A percentile compares a stretch with the other conserved stretches of the same genome.
Conservation (phyloP, 352 stramenopile genomes). For the Peronospora farinosa region DNA sequence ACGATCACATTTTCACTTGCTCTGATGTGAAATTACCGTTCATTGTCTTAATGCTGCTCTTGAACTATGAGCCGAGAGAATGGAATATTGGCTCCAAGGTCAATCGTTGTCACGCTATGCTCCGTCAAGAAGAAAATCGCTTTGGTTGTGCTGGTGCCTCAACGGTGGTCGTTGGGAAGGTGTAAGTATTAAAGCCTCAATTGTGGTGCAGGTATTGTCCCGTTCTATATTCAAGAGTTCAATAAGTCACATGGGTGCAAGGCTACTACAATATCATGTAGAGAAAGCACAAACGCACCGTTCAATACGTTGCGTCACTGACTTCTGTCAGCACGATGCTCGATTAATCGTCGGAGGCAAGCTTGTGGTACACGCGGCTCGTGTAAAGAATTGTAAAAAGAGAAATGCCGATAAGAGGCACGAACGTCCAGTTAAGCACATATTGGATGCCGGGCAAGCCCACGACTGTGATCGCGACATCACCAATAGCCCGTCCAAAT, state of each 20-base stretch:
- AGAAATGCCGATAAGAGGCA: constrained; percentile 51
- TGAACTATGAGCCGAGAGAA: not conserved
- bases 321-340: constrained; percentile 2
- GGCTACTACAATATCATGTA: not conserved
- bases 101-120: constrained; percentile 91
- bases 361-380: constrained; percentile 57
- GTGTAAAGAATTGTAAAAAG: constrained; percentile 66
- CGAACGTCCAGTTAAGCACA: constrained; percentile 81
- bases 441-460: constrained; percentile 76
- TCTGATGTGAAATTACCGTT: constrained; percentile 90
- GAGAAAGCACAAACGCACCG: not conserved
- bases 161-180: constrained; percentile 90
- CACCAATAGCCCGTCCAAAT: constrained; percentile 79
- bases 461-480: constrained; percentile 80
- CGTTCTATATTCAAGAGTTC: constrained; percentile 14
- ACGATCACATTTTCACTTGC: constrained; percentile 90
- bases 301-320: constrained; percentile 4
- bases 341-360: constrained; percentile 48
- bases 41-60: constrained; percentile 42
- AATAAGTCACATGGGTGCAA: constrained; percentile 9
- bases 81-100: constrained; percentile 1
- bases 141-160: constrained; percentile 91
- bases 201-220: constrained; percentile 4
- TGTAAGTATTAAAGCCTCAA: constrained; percentile 1
- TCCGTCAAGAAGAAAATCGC: constrained; percentile 81